phyloP scores from a whole-genome alignment of 345 rosid species.

The Pistacia vera region DNA sequence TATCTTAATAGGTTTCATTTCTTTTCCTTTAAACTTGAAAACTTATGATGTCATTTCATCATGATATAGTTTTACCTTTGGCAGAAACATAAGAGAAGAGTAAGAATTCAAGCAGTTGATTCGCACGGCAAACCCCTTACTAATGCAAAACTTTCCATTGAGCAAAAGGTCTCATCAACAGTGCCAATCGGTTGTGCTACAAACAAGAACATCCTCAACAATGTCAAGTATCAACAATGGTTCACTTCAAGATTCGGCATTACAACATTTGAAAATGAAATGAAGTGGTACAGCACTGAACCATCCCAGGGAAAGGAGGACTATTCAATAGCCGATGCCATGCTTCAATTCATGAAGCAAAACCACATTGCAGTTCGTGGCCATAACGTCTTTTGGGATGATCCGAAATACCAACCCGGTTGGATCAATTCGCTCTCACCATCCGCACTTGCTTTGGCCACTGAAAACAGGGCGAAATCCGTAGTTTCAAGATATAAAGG shows the following conservation, averaged over 20 bases:
- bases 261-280: slow-evolving; percentile 64
- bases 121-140: slow-evolving; percentile 45
- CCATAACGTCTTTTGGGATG: slow-evolving; percentile 74
- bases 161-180: slow-evolving; percentile 27
- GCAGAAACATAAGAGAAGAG: slow-evolving; percentile 46
- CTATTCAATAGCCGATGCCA: slow-evolving; percentile 57
- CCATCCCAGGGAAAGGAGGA: slow-evolving; percentile 39
- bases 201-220: slow-evolving; percentile 62
- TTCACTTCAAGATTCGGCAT: slow-evolving; percentile 67
- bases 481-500: slow-evolving; percentile 24
- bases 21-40: too few species aligned
- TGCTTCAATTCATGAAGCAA: slow-evolving; percentile 50
- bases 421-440: slow-evolving; percentile 56
- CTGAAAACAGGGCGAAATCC: slow-evolving; percentile 37
- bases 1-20: too few species aligned
- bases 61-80: not conserved
- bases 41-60: too few species aligned
- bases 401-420: slow-evolving; percentile 43
- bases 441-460: slow-evolving; percentile 31
- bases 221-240: slow-evolving; percentile 59
- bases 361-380: slow-evolving; percentile 58
- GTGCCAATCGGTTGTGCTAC: slow-evolving; percentile 74
- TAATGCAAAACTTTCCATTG: slow-evolving; percentile 50
- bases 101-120: slow-evolving; percentile 51
- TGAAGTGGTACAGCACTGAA: slow-evolving; percentile 87